These are phyloP conservation scores for Castanea mollissima DNA, from an alignment of 306 rosid genomes.

Conservation along the genomic window DNA sequence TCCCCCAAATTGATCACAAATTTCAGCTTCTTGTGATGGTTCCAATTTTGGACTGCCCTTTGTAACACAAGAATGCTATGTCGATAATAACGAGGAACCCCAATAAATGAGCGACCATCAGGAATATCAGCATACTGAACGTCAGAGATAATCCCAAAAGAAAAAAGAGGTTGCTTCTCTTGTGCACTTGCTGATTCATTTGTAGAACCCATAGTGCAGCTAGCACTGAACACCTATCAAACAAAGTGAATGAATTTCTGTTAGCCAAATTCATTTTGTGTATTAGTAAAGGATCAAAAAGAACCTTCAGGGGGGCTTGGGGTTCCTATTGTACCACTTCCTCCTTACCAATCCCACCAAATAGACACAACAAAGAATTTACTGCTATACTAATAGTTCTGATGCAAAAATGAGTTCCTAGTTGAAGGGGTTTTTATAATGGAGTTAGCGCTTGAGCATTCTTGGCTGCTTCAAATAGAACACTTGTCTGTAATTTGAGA, in stretches of 20 bases:
- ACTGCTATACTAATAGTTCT: not conserved
- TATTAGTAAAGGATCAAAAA: not conserved
- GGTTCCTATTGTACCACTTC: not conserved
- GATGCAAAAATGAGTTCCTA: not conserved
- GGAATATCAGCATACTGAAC: conserved; percentile 91
- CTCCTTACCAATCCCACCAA: not conserved
- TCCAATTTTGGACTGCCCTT: conserved; percentile 84
- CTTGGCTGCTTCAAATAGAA: not conserved
- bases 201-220: conserved; percentile 52
- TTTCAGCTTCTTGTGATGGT: conserved; percentile 46
- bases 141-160: conserved; percentile 86
- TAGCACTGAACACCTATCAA: conserved; percentile 40
- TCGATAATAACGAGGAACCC: conserved; percentile 82
- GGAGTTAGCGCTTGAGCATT: not conserved
- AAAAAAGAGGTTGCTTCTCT: conserved; percentile 62
- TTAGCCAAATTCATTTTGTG: not conserved
- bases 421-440: not conserved
- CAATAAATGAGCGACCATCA: conserved; percentile 77
- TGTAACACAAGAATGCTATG: conserved; percentile 71
- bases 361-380: not conserved
- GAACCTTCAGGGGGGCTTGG: not conserved
- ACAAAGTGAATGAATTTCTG: not conserved
- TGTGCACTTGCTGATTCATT: conserved; percentile 22
- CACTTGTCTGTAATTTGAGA: too few relatives aligned
- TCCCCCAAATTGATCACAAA: conserved; percentile 79